Base-by-base conservation (phyloP, 306 rosid genomes). In the Macrotyloma uniflorum region DNA sequence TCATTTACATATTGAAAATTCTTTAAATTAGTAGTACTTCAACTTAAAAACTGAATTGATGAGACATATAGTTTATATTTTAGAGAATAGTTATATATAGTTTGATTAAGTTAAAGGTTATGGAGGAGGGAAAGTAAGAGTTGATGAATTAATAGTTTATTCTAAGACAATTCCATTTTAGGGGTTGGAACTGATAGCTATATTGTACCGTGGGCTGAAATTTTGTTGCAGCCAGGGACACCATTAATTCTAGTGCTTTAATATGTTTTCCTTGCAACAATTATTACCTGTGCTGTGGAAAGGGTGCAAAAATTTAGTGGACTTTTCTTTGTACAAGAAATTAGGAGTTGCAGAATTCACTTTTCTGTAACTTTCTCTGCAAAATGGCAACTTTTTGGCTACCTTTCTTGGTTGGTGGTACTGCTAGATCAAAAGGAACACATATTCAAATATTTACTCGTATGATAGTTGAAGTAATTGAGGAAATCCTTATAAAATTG, bases 331-430 rank as follows among this genome's bases (percentile, higher is more conserved):
- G 51, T 50, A 35, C 18, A 20, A 71, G 22, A 79, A 22, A 36
- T 49, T 62, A 63, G 83, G 33, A 24, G 57, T 28, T 13, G 58
- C 47, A 42, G 36, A 57, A 45, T 30, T 67, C 45, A 67, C 59
- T 42, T 55, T 67, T 54, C 23, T 23, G 61, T 9, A 63, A 51
- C 79, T 70, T 79, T 79, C 64, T 70, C 24, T 32, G 14, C 43
- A 59, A 50, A 50, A 64, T 61, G 46, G 43, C 16, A 33, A 79
- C 83, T 79, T 79, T n/a, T 79, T 79, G 64, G 78, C 12, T 23
- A 61, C 63, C 45, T 70, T 71, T 35, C 26, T 38, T 40, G 66
- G 36, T 20, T 49, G 66, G 68, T 28, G 53, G 67, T 38, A 50
- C 77, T 22, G 51, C 70, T 47, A 43, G 49, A 32, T 32, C 12